Evolutionary conservation across 805 yeast genomes (phyloP).

Genomic region (Kodamaea restingae): DNA sequence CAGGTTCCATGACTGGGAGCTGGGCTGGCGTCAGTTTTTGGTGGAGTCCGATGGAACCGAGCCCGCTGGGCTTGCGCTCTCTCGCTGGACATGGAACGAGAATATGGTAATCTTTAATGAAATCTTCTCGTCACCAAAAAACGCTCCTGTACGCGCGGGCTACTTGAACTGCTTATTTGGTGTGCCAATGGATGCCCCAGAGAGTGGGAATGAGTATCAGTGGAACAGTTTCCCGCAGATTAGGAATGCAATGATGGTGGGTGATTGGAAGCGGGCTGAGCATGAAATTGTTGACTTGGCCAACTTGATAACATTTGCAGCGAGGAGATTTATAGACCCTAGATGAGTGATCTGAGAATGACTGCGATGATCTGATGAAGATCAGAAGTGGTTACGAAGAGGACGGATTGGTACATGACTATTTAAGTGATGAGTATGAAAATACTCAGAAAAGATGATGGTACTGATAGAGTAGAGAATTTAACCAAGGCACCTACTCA

Average conservation of each 20-base stretch:
- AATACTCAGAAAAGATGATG: too few relatives aligned
- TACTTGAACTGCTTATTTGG: slow-evolving; percentile 69
- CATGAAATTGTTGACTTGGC: slow-evolving; percentile 45
- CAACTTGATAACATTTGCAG: slow-evolving; percentile 17
- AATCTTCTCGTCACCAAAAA: slow-evolving; percentile 36
- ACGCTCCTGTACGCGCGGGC: slow-evolving; percentile 52
- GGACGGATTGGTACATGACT: too few relatives aligned
- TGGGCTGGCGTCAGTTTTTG: slow-evolving; percentile 56
- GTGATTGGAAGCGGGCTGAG: slow-evolving; percentile 53
- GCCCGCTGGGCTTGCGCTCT: slow-evolving; percentile 66
- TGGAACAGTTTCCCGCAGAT: slow-evolving; percentile 75
- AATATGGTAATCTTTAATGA: slow-evolving; percentile 55
- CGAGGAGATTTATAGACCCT: slow-evolving; percentile 11
- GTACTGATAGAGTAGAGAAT: too few relatives aligned
- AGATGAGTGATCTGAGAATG: slow-evolving; percentile 1
- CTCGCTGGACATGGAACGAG: slow-evolving; percentile 80
- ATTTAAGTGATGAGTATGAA: too few relatives aligned
- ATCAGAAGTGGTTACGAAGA: too few relatives aligned
- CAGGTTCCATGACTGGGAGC: slow-evolving; percentile 49
- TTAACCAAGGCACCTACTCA: too few relatives aligned
- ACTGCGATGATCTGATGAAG: not conserved
- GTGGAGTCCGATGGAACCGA: slow-evolving; percentile 51
- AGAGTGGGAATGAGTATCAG: slow-evolving; percentile 29
- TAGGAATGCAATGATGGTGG: slow-evolving; percentile 56
- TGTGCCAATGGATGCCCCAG: slow-evolving; percentile 56